A percentile compares a stretch with the other conserved stretches of the same genome.
Evolutionary conservation across 2,329 filamentous ascomycete genomes (phyloP).

Genomic region (Madurella mycetomatis): DNA sequence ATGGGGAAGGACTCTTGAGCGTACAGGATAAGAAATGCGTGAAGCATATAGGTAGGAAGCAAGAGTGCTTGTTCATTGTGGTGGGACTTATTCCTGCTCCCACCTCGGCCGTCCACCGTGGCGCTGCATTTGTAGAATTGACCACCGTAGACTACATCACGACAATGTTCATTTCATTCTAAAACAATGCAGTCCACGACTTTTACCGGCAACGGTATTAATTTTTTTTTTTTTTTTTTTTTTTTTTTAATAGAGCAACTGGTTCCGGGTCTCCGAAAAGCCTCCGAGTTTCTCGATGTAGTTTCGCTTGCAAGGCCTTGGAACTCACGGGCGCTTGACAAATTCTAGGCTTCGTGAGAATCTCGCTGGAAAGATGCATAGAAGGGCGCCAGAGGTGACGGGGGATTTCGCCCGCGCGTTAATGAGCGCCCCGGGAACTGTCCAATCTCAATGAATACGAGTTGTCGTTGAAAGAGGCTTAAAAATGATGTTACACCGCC

Average conservation of each 20-base stretch:
- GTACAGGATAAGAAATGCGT: too few relatives aligned
- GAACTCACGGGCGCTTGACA: neutral
- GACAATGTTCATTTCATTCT: neutral
- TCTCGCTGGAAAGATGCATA: neutral
- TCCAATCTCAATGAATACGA: slow-evolving; percentile 1
- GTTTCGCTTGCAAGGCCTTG: neutral
- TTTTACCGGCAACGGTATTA: neutral
- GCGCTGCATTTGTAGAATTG: neutral
- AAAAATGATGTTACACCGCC: slow-evolving; percentile 5
- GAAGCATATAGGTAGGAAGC: too few relatives aligned
- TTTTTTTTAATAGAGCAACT: too few relatives aligned
- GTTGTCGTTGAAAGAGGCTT: slow-evolving; percentile 16
- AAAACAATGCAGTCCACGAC: neutral
- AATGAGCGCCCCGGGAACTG: neutral
- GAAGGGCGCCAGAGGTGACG: neutral
- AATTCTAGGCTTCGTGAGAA: neutral
- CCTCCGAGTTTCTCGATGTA: neutral
- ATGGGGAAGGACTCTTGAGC: too few relatives aligned
- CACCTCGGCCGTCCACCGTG: too few relatives aligned
- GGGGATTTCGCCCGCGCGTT: neutral
- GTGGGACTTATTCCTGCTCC: neutral
- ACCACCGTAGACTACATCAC: neutral
- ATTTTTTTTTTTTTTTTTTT: too few relatives aligned
- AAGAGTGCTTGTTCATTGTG: too few relatives aligned
- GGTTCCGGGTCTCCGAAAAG: neutral